Evolutionary conservation across 176 grass and related monocot genomes (phyloP), one percentile per base, ranked within the genome.

Genomic region (Dendrocalamus sinicus): DNA sequence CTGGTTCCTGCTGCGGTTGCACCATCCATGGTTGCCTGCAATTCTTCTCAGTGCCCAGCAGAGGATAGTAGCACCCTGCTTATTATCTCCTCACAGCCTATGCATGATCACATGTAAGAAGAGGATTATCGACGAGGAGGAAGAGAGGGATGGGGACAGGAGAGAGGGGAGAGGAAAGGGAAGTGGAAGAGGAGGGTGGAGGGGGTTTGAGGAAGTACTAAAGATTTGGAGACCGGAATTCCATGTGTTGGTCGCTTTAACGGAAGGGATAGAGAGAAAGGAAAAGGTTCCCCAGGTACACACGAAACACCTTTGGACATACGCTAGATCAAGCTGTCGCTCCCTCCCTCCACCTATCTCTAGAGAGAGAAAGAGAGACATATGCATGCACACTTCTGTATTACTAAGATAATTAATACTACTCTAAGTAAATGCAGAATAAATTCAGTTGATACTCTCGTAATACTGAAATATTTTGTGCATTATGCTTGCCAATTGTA

Each of bases 221-320:
- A 86, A 86, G 65, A 89, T 81, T 78, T 87, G 86, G 89, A 89
- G 82, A 94, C 85, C 82, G 73, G 90, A 94, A 92, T 90, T 84
- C 86, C 91, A 87, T 90, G 72, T 85, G 72, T 68, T 50, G 63
- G 81, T 91, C 12, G 82, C 90, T 97, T 94, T 89, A 94, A 92
- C 88, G 70, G 86, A 93, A 92, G 93, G 46, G 81, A 70, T 67
- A 69, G 70, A 75, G 81, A 75, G 84, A 84, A 88, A 86, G 80
- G 65, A 79, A 94, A 94, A 89, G 91, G 76, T 86, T 72, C 82
- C 82, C 84, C 51, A 78, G 85, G 91, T 86, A 90, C 59, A 86
- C 88, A 92, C 75, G 78, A 87, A 94, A 91, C 90, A 81, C 82
- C 88, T 97, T 88, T 88, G 87, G 83, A 86, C 83, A 88, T 86